Evolutionary conservation across 179 eudicot species (phyloP), one percentile per base, ranked within the genome.

Genomic region (Sideroxylon spinosum): DNA sequence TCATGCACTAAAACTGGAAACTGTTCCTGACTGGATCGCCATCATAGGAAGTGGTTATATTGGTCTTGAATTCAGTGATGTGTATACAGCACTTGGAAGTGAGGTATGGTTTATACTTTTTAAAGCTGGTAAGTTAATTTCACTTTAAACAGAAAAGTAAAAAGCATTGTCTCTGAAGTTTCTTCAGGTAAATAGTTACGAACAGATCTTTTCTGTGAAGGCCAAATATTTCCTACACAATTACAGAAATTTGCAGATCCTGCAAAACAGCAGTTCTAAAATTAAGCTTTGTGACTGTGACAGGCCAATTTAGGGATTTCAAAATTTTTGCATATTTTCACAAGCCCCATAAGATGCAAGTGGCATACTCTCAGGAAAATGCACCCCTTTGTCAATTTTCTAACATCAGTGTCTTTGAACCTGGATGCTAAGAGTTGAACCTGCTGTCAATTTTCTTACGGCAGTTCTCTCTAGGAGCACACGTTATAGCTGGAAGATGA

Each of bases 1-100:
- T 83, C 99, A 96, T 86, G 99, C 99, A 56, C 93, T 96, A 75
- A 96, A 96, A 79, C 85, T 96, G 89, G 99, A 96, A 82, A 82
- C 78, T 79, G 99, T 96, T 78, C 99, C 99, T 23, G 91, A 96
- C 67, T 96, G 99, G 99, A 94, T 96, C 79, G 99, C 97, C 76
- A 96, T 96, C 76, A 93, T 96, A 9, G 99, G 99, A 76, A 96
- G 99, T 90, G 99, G 99, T 71, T 96, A 96, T 80, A 96, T 96
- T 83, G 99, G 99, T 83, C 98, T 96, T 75, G 99, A 96, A 81
- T 96, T 96, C 85, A 96, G 99, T 84, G 99, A 96, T 87, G 99
- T 96, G 77, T 96, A 96, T 79, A 96, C 99, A 70, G 99, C 99
- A 73, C 97, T 96, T 85, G 99, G 99, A 81, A 94, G 99, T 84